Base-by-base conservation (phyloP, 768 basidiomycete genomes). In the Mycena metata region DNA sequence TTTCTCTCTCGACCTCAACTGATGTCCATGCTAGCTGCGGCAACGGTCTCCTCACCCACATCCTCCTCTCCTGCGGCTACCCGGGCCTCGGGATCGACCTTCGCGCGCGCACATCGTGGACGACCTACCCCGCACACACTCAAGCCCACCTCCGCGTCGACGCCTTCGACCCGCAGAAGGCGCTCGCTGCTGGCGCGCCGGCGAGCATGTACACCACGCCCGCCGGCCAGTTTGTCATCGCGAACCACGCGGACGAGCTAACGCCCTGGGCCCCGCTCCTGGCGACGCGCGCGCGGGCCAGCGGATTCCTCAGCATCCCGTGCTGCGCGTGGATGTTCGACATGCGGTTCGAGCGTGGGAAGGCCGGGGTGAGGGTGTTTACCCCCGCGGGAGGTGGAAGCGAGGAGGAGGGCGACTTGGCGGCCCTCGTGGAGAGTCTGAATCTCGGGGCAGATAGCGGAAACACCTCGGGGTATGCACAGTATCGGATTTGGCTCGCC, bases 221-320 rank as follows among this genome's bases (percentile, higher is more conserved):
- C 30, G 30, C 30, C 0, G 88, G 84, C 1, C 79, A 83, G 3
- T 99, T 98, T 80, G 79, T 99, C 64, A 92, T 99, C 56, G 96
- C 94, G 11, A 98, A 98, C 80, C 97, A 99, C 78, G 93, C 96
- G 0, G 97, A 99, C 80, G 97, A 99, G 73, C 83, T 99, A 19
- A 96, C 96, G 24, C 97, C 97, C 0, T 99, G 96, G 96, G 78
- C 96, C 0, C 95, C 97, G 0, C 85, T 98, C 1, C 81, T 98
- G 7, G 87, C 96, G 0, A 89, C 91, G 0, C 70, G 91, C 16
- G 80, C 85, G 39, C 73, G 76, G 5, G 87, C 90, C 0, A 86
- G 89, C 0, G 93, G 92, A 6, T 93, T 93, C 73, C 78, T 95
- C 49, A 91, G 87, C 7, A 95, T 99, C 61, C 97, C 97, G 0